Base-by-base conservation (phyloP, 345 rosid genomes). In the Pistacia vera region DNA sequence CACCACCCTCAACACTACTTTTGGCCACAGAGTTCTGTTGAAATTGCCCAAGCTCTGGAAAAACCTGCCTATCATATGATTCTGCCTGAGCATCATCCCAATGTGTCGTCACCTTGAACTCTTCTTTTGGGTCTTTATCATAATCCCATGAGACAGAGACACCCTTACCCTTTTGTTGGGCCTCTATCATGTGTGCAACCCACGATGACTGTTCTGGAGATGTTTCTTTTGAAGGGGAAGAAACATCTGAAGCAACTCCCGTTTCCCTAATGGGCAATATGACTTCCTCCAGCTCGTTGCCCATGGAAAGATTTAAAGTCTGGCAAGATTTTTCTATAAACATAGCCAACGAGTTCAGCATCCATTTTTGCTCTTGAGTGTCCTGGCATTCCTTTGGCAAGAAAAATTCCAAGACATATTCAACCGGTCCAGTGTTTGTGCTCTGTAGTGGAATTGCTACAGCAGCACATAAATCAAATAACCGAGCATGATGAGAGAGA, bases 401-500 rank as follows among this genome's bases (percentile, higher is more conserved):
- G 89, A 91, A 95, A 35, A 93, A 83, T 78, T 95, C 98, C 82
- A 95, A 73, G 72, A 95, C 92, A 79, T 93, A 90, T 74, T 90
- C 98, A 77, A 83, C 81, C 4, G 83, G 71, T 61, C 88, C 91
- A 5, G 72, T 75, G 79, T 64, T 64, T 71, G 81, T 69, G 75
- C 90, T 84, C 64, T 70, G 83, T 12, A 95, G 78, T 28, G 98
- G 98, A 75, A 90, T 86, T 48, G 99, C 97, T 78, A 90, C 73
- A 56, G 97, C 98, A 73, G 91, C 90, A 66, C 78, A 83, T 78
- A 93, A 84, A 33, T 84, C 91, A 63, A 91, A 86, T 82, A 95
- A 85, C 86, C 88, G 83, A 66, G 99, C 99, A 65, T 90, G 92
- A 85, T 95, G 99, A 22, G 96, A 85, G 57, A 93, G 90, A 58